Conservation (phyloP, 2,329 filamentous ascomycete genomes). For the Parastagonospora nodorum region DNA sequence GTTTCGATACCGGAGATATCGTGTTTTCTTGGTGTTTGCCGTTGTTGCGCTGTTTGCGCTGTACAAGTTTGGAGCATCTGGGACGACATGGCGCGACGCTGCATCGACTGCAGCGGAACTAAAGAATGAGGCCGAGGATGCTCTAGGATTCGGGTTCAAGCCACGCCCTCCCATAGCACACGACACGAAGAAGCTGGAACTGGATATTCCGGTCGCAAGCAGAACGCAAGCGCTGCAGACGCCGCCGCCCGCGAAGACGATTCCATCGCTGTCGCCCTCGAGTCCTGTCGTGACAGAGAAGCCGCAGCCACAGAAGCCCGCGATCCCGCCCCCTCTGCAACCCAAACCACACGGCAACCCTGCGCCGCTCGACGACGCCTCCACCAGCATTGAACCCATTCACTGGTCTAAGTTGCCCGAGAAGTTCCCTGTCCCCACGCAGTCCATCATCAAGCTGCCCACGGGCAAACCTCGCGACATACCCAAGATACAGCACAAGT, state of each 20-base stretch:
- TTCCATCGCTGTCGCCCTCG: constrained; percentile 13
- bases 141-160: constrained; percentile 22
- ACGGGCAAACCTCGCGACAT: constrained; percentile 71
- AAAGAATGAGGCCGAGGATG: constrained; percentile 20
- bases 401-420: constrained; percentile 79
- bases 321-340: constrained; percentile 18
- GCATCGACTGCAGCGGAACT: constrained; percentile 27
- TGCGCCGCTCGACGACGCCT: constrained; percentile 26
- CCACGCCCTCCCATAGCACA: constrained; percentile 32
- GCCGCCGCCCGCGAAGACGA: constrained; percentile 34
- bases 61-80: constrained; percentile 57
- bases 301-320: constrained; percentile 14
- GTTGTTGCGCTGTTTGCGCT: constrained; percentile 60
- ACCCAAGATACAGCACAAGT: constrained; percentile 76
- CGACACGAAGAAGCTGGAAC: constrained; percentile 39
- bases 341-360: constrained; percentile 18
- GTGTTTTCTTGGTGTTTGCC: constrained; percentile 63
- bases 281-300: constrained; percentile 14
- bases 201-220: constrained; percentile 39
- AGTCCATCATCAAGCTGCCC: constrained; percentile 76
- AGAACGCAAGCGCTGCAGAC: constrained; percentile 27
- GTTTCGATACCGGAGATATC: constrained; percentile 65
- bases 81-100: constrained; percentile 44
- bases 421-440: constrained; percentile 74
- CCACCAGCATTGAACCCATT: constrained; percentile 41